Conservation (phyloP, 805 yeast genomes). For the Naumovozyma dairenensis region DNA sequence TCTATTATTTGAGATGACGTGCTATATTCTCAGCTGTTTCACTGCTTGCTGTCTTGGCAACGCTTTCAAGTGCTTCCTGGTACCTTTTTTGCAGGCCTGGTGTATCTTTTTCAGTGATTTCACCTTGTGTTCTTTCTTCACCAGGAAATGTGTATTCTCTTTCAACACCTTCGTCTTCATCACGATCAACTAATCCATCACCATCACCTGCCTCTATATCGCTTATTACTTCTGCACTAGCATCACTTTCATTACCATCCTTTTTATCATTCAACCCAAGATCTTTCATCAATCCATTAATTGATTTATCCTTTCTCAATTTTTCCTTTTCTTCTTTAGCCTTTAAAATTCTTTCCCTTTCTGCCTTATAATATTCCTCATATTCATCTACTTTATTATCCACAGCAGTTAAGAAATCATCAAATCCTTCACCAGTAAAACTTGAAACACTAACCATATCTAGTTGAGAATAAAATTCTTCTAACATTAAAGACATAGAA, state of each 20-base stretch:
- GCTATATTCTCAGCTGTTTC: constrained; percentile 67
- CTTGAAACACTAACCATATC: constrained; percentile 92
- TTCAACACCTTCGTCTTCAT: constrained; percentile 46
- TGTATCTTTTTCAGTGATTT: constrained; percentile 37
- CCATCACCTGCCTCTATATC: constrained; percentile 34
- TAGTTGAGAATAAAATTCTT: constrained; percentile 86
- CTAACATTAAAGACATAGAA: constrained; percentile 92
- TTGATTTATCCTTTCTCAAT: constrained; percentile 56
- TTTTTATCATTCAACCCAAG: constrained; percentile 48
- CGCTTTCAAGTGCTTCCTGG: constrained; percentile 58
- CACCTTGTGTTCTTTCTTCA: constrained; percentile 50
- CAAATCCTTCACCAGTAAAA: constrained; percentile 89
- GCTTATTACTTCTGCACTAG: constrained; percentile 44
- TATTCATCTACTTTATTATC: constrained; percentile 83
- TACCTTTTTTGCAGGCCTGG: constrained; percentile 55
- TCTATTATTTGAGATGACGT: constrained; percentile 42
- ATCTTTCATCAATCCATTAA: constrained; percentile 74
- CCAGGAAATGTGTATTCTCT: constrained; percentile 67
- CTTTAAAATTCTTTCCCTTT: constrained; percentile 71
- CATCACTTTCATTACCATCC: constrained; percentile 32
- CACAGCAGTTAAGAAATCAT: constrained; percentile 76
- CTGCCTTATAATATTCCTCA: constrained; percentile 70
- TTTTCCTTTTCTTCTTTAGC: constrained; percentile 71
- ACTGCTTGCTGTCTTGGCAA: constrained; percentile 52
- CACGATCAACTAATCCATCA: constrained; percentile 35